Evolutionary conservation across 805 yeast genomes (phyloP), one percentile per base, ranked within the genome.

Genomic region (Wickerhamiella hasegawae): DNA sequence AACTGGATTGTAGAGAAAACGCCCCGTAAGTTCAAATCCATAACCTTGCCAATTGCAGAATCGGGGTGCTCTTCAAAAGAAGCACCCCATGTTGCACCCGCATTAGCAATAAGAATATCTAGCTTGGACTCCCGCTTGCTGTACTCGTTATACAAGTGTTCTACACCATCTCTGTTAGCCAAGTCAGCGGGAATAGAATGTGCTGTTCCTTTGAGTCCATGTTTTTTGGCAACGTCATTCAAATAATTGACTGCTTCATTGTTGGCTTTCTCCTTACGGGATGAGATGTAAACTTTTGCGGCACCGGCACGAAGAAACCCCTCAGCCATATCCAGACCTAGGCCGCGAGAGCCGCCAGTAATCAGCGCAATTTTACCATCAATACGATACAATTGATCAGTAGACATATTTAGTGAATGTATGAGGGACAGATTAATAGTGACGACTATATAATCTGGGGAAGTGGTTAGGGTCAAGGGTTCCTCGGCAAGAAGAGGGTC

Each of bases 11-110:
- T 62, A 24, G 68, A 64, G 57, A 73, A 78, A 19, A 78, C 83
- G 12, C 83, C 79, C 39, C 67, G 66, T 18, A 78, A 65, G 45
- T 77, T 77, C 46, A 78, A 63, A 33, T 64, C 66, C 49, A 76
- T 51, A 5, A 78, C 76, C 52, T 76, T 76, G 44, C 65, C 69
- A 44, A 77, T 52, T 1, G 80, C 82, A 3, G 56, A 40, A 20
- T 70, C 71, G 3, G 81, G 71, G 48, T 78, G 84, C 9, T 58
- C 55, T 26, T 62, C 72, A 33, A 78, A 53, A 10, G 69, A 69
- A 1, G 71, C 75, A 15, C 84, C 85, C 85, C 85, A 77, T 11
- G 76, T 57, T 6, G 84, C 83, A 21, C 87, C 87, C 4, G 87
- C 85, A 47, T 77, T 78, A 33, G 84, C 81, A 45, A 75, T 63